Percentiles rank a stretch among this genome's conserved stretches.
These are phyloP conservation scores for Liquidambar formosana DNA, from an alignment of 164 flowering plant species.

Conservation along the genomic window DNA sequence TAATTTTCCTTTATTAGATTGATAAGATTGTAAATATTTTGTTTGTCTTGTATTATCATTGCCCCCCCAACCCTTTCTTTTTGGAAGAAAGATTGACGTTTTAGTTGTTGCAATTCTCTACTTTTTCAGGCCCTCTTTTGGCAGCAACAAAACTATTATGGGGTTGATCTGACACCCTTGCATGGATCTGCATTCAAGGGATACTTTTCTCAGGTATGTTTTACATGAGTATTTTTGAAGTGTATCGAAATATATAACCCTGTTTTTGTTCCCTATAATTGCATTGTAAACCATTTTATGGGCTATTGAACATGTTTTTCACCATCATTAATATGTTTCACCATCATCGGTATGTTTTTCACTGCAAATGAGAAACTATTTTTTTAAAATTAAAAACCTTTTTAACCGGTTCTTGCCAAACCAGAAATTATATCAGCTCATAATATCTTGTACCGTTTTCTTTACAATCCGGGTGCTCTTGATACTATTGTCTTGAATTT, in stretches of 20 bases:
- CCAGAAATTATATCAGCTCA: too few relatives aligned
- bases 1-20: not conserved
- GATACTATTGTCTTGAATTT: too few relatives aligned
- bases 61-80: too few relatives aligned
- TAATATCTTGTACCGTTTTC: too few relatives aligned
- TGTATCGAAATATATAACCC: not conserved
- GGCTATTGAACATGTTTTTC: too few relatives aligned
- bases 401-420: too few relatives aligned
- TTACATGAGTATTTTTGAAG: conserved; percentile 4
- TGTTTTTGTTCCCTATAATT: not conserved
- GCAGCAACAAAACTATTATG: conserved; percentile 95
- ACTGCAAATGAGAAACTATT: too few relatives aligned
- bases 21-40: not conserved
- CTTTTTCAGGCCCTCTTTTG: conserved; percentile 84
- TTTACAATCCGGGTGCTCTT: too few relatives aligned
- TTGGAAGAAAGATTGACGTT: not conserved
- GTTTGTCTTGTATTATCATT: not conserved
- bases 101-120: not conserved
- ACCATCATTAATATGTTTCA: too few relatives aligned
- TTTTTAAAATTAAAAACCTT: too few relatives aligned
- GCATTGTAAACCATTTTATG: too few relatives aligned
- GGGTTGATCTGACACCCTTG: conserved; percentile 87
- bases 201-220: conserved; percentile 81
- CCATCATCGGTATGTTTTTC: too few relatives aligned
- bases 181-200: conserved; percentile 90